These are phyloP conservation scores for Zostera marina DNA, from an alignment of 116 monocot genomes.

Conservation along the genomic window DNA sequence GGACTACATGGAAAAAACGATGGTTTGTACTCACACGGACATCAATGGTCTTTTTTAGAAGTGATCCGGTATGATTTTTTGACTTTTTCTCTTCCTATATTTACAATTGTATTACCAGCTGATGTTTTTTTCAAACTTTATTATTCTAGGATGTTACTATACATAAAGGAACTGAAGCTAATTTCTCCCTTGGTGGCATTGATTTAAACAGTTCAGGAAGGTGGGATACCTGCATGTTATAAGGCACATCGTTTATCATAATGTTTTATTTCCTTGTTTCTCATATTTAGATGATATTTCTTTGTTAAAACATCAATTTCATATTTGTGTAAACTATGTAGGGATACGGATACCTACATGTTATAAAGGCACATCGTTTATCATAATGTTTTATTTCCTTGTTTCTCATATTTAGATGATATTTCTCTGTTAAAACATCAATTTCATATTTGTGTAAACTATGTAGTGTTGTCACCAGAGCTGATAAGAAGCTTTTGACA, in stretches of 20 bases:
- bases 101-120: neutral
- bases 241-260: too few relatives aligned
- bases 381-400: neutral
- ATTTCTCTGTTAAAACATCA: neutral
- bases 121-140: neutral
- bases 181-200: constrained; percentile 74
- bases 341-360: too few relatives aligned
- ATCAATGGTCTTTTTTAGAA: constrained; percentile 80
- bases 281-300: neutral
- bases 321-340: constrained; percentile 12
- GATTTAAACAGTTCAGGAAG: constrained; percentile 88
- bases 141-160: constrained; percentile 30
- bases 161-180: constrained; percentile 56
- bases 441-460: constrained; percentile 2
- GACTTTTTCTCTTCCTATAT: too few relatives aligned
- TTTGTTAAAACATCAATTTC: neutral
- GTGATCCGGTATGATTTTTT: constrained; percentile 45
- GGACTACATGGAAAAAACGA: constrained; percentile 90
- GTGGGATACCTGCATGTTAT: constrained; percentile 14
- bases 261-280: neutral
- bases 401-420: neutral
- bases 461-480: constrained; percentile 66
- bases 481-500: constrained; percentile 79
- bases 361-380: too few relatives aligned
- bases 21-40: constrained; percentile 88